Evolutionary conservation across 1,139 yeast species (phyloP), one percentile per base, ranked within the genome.

Genomic region (Kodamaea anthophila): DNA sequence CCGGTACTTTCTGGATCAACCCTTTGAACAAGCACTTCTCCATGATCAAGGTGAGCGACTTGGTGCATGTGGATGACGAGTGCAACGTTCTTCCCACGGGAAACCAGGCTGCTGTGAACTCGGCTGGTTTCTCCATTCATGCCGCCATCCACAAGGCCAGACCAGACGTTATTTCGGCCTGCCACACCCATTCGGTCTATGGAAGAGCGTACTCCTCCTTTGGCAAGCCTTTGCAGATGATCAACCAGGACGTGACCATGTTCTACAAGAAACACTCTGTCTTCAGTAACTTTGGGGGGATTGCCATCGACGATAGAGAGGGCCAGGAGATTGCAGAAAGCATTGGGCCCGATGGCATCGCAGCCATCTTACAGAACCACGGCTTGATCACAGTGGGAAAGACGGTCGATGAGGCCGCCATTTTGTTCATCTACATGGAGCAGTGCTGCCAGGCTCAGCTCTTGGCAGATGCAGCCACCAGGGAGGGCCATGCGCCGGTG

Each of bases 381-480:
- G 94, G 94, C 9, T 64, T 83, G 23, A 54, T 84, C 41, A 83
- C 94, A 2, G 84, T 79, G 4, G 94, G 94, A 7, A 41, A 58
- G 20, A 82, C 88, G 1, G 84, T 83, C 8, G 94, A 82, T 47
- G 94, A 83, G 57, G 94, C 94, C 3, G 91, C 91, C 3, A 77
- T 75, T 46, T 53, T 81, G 36, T 83, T 75, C 53, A 69, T 78
- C 0, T 59, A 80, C 37, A 38, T 52, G 49, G 94, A 83, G 49
- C 70, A 72, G 46, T 54, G 74, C 7, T 83, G 94, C 50, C 72
- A 81, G 45, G 73, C 74, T n/a, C 93, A 83, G 53, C 55, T 83
- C 43, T 54, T 73, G 37, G 87, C 75, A 4, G 84, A 79, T 37
- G 65, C 77, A 4, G 69, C 74, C 4, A 64, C 58, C n/a, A 29